A percentile compares a stretch with the other conserved stretches of the same genome.
Conservation (phyloP, 2,329 filamentous ascomycete species). For the Talaromyces islandicus region DNA sequence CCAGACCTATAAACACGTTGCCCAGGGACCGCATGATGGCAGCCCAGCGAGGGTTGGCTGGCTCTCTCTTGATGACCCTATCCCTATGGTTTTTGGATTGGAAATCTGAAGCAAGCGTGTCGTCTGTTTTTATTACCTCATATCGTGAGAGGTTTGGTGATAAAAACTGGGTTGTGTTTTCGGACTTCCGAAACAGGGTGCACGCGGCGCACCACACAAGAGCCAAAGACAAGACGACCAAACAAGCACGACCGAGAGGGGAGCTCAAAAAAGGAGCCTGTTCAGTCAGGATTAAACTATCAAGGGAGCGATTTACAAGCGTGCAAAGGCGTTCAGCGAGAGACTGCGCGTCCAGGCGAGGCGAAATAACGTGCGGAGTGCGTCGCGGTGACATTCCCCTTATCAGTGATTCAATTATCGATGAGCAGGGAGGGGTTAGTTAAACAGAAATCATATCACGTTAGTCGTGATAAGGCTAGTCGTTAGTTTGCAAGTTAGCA, state of each 20-base stretch:
- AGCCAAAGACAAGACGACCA: background rate
- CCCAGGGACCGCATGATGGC: constrained; percentile 3
- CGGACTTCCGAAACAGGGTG: background rate
- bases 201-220: background rate
- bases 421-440: background rate
- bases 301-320: background rate
- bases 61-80: background rate
- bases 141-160: background rate
- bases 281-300: background rate
- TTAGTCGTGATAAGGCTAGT: background rate
- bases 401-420: background rate
- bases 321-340: background rate
- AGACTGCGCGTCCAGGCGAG: background rate
- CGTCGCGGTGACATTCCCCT: background rate
- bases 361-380: background rate
- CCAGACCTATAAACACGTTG: constrained; percentile 1
- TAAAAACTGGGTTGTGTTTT: constrained; percentile 1
- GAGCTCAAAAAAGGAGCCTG: background rate
- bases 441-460: background rate
- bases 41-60: background rate
- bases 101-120: background rate
- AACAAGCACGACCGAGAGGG: background rate
- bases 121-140: background rate
- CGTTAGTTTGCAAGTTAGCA: background rate
- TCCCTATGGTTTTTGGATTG: background rate